Evolutionary conservation across 2,329 filamentous ascomycete genomes (phyloP), one percentile per base, ranked within the genome.

Genomic region (Fusarium transvaalense): DNA sequence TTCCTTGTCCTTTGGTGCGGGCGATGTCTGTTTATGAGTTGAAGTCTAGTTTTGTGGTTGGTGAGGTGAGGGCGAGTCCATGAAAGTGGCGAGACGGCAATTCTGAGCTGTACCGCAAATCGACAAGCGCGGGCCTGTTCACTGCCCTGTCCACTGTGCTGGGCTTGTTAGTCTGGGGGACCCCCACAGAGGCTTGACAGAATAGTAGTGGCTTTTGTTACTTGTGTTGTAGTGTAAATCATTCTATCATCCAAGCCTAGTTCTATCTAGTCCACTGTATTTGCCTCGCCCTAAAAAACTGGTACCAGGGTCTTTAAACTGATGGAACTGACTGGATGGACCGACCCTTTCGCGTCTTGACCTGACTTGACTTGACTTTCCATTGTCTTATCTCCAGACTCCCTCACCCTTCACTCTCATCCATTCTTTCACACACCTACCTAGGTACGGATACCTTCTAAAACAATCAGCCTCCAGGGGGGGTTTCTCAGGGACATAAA

Each of bases 51-150:
- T n/a, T n/a, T n/a, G n/a, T n/a, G n/a, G n/a, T n/a, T n/a, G n/a
- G n/a, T n/a, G n/a, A n/a, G 31, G 58, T 19, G 32, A 32, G 45
- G 38, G 38, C 32, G 39, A 62, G n/a, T n/a, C n/a, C n/a, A n/a
- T 48, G 23, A 34, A 32, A 19, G 53, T 64, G 61, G 53, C 55
- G 43, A 63, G 34, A 58, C 34, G 15, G 34, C 34, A n/a, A 43
- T 27, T 29, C 25, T 41, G 35, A 29, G 17, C 27, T 41, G 59
- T 57, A 54, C 46, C 50, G 38, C 47, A 61, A 66, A 65, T 65
- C 45, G 68, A 66, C 68, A 73, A 66, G 71, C 68, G 69, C 23
- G 4, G 4, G 23, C 38, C 70, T 62, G 67, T 39, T 62, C 63
- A 58, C 60, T 61, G 34, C 50, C 38, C 70, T 62, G 67, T 39